A percentile compares a stretch with the other conserved stretches of the same genome.
Evolutionary conservation across 257 asterid genomes (phyloP).

Genomic region (Solanum ossicruentum): DNA sequence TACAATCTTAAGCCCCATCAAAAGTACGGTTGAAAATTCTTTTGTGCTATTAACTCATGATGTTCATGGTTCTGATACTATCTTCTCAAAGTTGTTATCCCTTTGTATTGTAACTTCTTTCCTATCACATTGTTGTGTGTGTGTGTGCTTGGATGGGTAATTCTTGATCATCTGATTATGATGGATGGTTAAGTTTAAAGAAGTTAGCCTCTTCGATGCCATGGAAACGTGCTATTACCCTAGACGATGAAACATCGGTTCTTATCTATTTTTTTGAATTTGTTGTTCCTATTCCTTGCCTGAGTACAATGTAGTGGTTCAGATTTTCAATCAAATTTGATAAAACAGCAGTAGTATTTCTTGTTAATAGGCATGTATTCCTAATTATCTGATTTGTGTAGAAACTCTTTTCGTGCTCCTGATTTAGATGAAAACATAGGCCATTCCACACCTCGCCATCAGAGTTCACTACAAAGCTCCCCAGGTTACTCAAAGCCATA

Average conservation of each 20-base stretch:
- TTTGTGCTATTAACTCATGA: not conserved
- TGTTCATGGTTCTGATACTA: not conserved
- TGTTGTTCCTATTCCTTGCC: not conserved
- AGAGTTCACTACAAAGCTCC: not conserved
- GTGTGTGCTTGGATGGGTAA: not conserved
- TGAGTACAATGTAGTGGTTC: not conserved
- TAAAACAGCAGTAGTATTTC: not conserved
- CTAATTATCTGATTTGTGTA: not conserved
- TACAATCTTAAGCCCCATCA: not conserved
- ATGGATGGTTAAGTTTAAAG: not conserved
- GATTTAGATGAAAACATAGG: not conserved
- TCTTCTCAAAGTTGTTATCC: not conserved
- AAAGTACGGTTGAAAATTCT: not conserved
- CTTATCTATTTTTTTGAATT: not conserved
- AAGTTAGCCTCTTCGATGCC: not conserved
- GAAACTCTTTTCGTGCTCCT: not conserved
- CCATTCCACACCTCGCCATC: not conserved
- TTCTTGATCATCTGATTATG: not conserved
- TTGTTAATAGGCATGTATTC: not conserved
- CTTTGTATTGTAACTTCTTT: not conserved
- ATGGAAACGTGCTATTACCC: not conserved
- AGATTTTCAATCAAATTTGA: not conserved
- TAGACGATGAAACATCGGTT: not conserved
- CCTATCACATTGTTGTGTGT: not conserved
- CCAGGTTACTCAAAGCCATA: not conserved